phyloP scores from a whole-genome alignment of 192 early-diverging fungal genomes.

The Piromyces finnis region DNA sequence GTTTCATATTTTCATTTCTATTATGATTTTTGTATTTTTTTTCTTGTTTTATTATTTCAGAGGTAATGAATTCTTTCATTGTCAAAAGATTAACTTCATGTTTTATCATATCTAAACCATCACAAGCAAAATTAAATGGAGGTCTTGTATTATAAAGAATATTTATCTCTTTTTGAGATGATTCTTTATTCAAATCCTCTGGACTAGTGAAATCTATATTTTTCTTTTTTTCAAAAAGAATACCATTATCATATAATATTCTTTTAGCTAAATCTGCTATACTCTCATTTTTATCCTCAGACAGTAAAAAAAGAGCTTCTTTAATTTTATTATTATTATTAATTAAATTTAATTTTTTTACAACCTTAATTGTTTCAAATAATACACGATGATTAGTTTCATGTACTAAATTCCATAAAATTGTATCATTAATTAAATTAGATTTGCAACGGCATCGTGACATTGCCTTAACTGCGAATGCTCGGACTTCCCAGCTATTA shows the following conservation, averaged over 20 bases:
- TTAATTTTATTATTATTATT: neutral
- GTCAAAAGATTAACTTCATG: neutral
- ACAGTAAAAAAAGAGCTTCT: neutral
- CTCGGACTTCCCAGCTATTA: neutral
- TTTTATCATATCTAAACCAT: neutral
- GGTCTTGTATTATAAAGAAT: neutral
- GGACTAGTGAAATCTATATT: neutral
- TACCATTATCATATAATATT: neutral
- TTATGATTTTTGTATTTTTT: neutral
- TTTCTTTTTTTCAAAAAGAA: neutral
- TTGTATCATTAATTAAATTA: neutral
- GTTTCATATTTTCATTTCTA: no score
- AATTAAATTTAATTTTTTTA: neutral
- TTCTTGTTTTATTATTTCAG: neutral
- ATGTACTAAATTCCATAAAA: neutral
- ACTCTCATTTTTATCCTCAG: neutral
- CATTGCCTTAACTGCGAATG: neutral
- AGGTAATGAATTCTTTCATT: neutral
- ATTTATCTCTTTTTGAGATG: neutral
- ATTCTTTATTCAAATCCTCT: neutral
- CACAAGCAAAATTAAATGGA: neutral
- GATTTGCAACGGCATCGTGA: neutral
- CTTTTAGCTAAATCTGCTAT: neutral
- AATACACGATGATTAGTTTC: neutral
- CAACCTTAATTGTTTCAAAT: neutral